These are phyloP conservation scores for Narthecium ossifragum DNA, from an alignment of 106 monocot species.

Conservation along the genomic window DNA sequence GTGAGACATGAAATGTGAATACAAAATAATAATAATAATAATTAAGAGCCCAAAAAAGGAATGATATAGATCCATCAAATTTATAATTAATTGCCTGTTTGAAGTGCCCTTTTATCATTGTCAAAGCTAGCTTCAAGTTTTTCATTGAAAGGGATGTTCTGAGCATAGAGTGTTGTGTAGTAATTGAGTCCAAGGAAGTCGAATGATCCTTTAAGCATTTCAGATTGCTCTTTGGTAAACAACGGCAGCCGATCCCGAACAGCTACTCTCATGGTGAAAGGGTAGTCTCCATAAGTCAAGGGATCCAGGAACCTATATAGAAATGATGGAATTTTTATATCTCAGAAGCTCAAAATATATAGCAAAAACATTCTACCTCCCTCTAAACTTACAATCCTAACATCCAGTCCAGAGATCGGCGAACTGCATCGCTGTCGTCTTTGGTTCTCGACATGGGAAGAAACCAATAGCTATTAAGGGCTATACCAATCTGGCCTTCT, in stretches of 20 bases:
- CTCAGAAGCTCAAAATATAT: too few relatives aligned
- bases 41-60: not conserved
- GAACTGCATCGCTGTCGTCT: constrained; percentile 2
- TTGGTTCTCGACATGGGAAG: constrained; percentile 13
- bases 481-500: constrained; percentile 39
- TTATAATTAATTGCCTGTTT: constrained; percentile 8
- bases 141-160: not conserved
- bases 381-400: constrained; percentile 29
- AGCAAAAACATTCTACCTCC: too few relatives aligned
- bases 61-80: constrained; percentile 8
- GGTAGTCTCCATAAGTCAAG: constrained; percentile 30
- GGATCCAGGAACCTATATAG: constrained; percentile 41
- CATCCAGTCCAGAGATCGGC: constrained; percentile 32
- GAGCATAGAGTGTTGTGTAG: constrained; percentile 21
- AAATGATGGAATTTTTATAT: too few relatives aligned
- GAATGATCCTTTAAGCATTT: constrained; percentile 26
- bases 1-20: not conserved
- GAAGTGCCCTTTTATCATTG: constrained; percentile 11
- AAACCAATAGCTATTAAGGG: constrained; percentile 15
- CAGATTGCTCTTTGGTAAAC: constrained; percentile 21
- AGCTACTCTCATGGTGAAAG: constrained; percentile 22
- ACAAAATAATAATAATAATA: not conserved
- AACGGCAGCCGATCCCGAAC: constrained; percentile 26
- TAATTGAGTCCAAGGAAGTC: constrained; percentile 46
- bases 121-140: constrained; percentile 1